Base-by-base conservation (phyloP, 208 protist genomes). In the Histomonas meleagridis region DNA sequence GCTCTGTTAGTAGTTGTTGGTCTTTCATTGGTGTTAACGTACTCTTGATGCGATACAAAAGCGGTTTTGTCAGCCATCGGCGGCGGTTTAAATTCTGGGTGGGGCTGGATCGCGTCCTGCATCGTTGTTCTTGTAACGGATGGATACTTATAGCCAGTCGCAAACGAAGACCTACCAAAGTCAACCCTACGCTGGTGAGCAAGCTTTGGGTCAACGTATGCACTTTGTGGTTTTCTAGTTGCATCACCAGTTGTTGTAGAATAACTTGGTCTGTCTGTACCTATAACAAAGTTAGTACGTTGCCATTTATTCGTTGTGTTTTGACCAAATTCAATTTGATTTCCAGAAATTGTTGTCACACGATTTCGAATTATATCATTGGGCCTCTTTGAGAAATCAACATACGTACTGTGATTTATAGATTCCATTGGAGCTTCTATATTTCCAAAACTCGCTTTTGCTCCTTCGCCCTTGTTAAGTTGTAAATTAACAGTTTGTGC, bases 61-160 rank as follows among this genome's bases (percentile, higher is more conserved):
- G 76, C 76, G 2, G 76, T 86, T 55, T 57, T 86, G 18, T 86
- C 76, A 12, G 76, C 76, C 38, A 18, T 4, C 0, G 76, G 76
- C 2, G 76, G 76, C n/a, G 40, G 76, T 86, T 86, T 86, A 28
- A 51, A 86, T 18, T 43, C 76, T 55, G 76, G 76, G 55, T 86
- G 76, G 32, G 40, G n/a, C 10, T 40, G 5, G 38, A 55, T 51
- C 23, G 76, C 43, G 1, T 86, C 76, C 1, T 55, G 40, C 40
- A 55, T 86, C 5, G 76, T 32, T 51, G 76, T 38, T 57, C 38
- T 51, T n/a, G 46, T 86, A 38, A 55, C 10, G 0, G 40, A 32
- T 2, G 76, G 76, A 0, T 43, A 32, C 38, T 57, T 86, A 32
- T 43, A 55, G 1, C 76, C 76, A 38, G 51, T 12, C 9, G n/a